Evolutionary conservation across 805 yeast species (phyloP), one percentile per base, ranked within the genome.

Genomic region (Lipomyces japonicus): DNA sequence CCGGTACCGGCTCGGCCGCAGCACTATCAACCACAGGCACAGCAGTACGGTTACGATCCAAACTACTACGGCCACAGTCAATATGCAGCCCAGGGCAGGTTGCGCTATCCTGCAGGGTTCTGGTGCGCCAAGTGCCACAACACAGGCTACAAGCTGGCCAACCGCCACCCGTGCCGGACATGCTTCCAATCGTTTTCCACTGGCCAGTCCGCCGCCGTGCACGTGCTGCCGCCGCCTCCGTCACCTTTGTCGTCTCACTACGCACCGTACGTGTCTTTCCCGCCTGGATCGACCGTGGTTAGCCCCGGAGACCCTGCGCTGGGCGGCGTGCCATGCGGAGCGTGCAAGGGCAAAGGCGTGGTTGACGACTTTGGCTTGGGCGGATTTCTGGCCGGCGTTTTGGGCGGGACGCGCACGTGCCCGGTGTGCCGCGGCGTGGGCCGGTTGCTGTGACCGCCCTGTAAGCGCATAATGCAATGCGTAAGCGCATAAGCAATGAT

Each of bases 261-360:
- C 31, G 7, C 4, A 5, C 38, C 45, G 26, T 21, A 14, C 12
- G 34, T 21, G 16, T 26, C 12, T 16, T 12, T 5, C 16, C 28
- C 18, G 16, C 21, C 21, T 10, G 35, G 40, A 2, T 74, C 79
- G 1, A 44, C 75, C 18, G 67, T 77, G 14, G 83, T 85, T 1
- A 63, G 61, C 19, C 93, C 95, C 0, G 95, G 95, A 1, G 95
- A 86, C 60, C 91, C 93, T 1, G 61, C 81, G 28, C 64, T 77
- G 55, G 95, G 95, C 0, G 95, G 95, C 0, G 65, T 73, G 0
- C 57, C 82, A 2, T 87, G 95, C 68, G 87, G 86, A 0, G 70
- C 79, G 44, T 87, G 95, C 61, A 62, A 82, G 48, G 93, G 93
- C 1, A 53, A 75, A 1, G 93, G 95, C 1, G 58, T 73, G 47